Evolutionary conservation across 2,329 filamentous ascomycete genomes (phyloP).

Genomic region (Nemania bipapillata): DNA sequence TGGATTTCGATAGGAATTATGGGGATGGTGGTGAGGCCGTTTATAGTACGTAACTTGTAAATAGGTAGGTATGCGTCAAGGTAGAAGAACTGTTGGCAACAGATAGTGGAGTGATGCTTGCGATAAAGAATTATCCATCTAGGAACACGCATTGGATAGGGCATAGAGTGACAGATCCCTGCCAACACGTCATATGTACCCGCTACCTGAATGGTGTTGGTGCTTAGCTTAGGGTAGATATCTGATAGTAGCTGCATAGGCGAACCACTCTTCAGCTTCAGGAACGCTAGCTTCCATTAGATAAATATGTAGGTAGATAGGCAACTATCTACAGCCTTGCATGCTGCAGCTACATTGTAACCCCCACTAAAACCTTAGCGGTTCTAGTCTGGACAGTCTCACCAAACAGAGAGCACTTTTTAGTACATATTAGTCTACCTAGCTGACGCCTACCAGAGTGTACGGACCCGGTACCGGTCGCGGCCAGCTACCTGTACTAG

Average conservation of each 20-base stretch:
- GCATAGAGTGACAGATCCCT: too few species aligned
- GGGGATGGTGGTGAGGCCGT: constrained; percentile 8
- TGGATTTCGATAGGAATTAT: not conserved
- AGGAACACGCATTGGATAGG: too few species aligned
- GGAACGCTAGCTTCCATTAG: constrained; percentile 8
- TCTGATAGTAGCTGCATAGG: too few species aligned
- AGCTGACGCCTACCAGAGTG: not conserved
- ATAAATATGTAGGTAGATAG: too few species aligned
- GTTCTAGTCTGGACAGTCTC: not conserved
- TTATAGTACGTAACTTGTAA: too few species aligned
- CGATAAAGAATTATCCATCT: too few species aligned
- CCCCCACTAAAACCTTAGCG: not conserved
- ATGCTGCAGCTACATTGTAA: constrained; percentile 8
- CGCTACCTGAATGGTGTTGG: too few species aligned
- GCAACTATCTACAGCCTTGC: constrained; percentile 28
- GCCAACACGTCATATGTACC: too few species aligned
- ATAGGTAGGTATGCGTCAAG: not conserved
- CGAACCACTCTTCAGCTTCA: too few species aligned
- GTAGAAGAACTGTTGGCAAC: not conserved
- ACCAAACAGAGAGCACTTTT: not conserved
- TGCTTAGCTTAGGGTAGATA: too few species aligned
- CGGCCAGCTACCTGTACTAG: not conserved
- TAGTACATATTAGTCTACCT: not conserved
- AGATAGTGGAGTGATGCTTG: not conserved
- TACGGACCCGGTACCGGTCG: not conserved